Evolutionary conservation across 257 asterid genomes (phyloP).

Genomic region (Oldenlandia corymbosa): DNA sequence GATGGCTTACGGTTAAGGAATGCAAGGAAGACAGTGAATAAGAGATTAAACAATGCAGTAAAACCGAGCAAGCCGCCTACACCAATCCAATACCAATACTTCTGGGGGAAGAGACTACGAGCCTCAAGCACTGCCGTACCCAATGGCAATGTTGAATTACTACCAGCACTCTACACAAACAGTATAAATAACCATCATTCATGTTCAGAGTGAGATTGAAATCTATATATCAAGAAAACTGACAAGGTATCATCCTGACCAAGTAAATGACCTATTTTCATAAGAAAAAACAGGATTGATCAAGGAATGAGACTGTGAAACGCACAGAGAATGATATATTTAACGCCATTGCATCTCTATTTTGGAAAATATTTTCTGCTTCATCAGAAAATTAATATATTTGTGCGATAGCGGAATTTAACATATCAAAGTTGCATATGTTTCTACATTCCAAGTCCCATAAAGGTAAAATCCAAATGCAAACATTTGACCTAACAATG

Average conservation of each 20-base stretch:
- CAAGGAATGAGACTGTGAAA: too few relatives aligned
- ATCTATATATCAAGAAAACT: background rate
- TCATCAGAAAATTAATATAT: too few relatives aligned
- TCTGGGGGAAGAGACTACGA: constrained; percentile 71
- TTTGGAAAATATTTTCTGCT: background rate
- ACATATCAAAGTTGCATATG: background rate
- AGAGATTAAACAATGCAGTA: constrained; percentile 66
- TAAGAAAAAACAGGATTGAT: background rate
- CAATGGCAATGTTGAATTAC: constrained; percentile 47
- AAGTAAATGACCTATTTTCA: background rate
- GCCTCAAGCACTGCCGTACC: constrained; percentile 80
- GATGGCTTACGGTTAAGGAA: constrained; percentile 70
- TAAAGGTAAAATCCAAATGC: too few relatives aligned
- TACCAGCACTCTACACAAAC: constrained; percentile 52
- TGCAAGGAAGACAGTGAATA: constrained; percentile 68
- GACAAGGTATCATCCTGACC: background rate
- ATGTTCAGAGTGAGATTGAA: background rate
- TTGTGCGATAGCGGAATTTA: background rate
- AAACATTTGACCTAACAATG: too few relatives aligned
- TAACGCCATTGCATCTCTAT: background rate
- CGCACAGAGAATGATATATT: too few relatives aligned
- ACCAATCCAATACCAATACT: constrained; percentile 98
- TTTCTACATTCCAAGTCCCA: background rate
- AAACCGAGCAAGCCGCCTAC: constrained; percentile 83
- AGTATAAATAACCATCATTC: constrained; percentile 8